Base-by-base conservation (phyloP, 805 yeast species). In the Pichia nanzhaoensis region DNA sequence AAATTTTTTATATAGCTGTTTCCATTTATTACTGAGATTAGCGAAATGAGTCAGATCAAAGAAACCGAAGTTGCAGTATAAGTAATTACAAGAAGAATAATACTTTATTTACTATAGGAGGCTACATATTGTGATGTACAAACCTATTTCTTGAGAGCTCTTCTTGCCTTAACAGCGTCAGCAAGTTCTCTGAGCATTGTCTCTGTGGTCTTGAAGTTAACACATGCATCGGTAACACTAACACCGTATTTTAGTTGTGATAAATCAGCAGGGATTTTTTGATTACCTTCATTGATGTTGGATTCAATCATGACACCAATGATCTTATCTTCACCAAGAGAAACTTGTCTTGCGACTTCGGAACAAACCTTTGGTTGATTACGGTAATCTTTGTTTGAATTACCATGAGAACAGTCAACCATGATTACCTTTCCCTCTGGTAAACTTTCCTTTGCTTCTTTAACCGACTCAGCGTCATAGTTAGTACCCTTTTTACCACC, bases 341-440 rank as follows among this genome's bases (percentile, higher is more conserved):
- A 68, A 39, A 91, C 72, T 69, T 93, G 98, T 55, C 78, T 79
- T 41, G 91, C 88, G 45, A 91, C 93, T 47, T 74, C 78, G 24
- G 75, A 69, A 54, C 88, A 82, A n/a, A 93, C 99, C 65, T 75
- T 80, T 48, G 99, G 97, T 71, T 93, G 99, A 71, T 93, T 93
- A 63, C 80, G 78, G 81, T 78, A 89, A 70, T 93, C 93, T 70
- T 93, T 93, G 67, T 75, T 80, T 33, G 97, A 89, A 74, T 93
- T 93, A 58, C 96, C 99, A 68, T 93, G 99, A 39, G 97, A 90
- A 70, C 96, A 93, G 70, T 93, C 99, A 51, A 93, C 84, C 99
- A 93, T 93, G 57, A 88, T 66, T 45, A 74, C 72, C 49, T 58
- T 68, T 57, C 69, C 74, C 66, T 64, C 67, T 47, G 72, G 81